Base-by-base conservation (phyloP, 2,329 filamentous ascomycete genomes). In the Ceratocystis cacaofunesta region DNA sequence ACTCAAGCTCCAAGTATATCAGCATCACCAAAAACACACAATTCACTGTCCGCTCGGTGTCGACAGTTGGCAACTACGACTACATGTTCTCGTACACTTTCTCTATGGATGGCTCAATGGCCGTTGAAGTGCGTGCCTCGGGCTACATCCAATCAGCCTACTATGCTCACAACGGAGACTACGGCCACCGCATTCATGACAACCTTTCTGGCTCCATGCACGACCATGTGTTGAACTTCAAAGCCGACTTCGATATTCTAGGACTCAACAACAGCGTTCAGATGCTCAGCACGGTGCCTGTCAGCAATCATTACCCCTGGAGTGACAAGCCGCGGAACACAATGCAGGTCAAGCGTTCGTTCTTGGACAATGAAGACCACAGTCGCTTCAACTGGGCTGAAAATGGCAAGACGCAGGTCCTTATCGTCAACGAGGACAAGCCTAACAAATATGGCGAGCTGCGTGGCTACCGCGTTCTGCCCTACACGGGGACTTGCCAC, bases 401-500 rank as follows among this genome's bases (percentile, higher is more conserved):
- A 48, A 82, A 82, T 65, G 73, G 74, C 58, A 75, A 74, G 2
- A 77, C 75, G 3, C 74, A 77, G 70, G 78, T 77, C 68, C 72
- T 75, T 5, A 72, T 82, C 5, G 70, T 80, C 55, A 82, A 80
- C 68, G 74, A 73, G 8, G 76, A 78, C 50, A 70, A 71, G 3
- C 75, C 71, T 2, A 82, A 82, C 68, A 70, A 72, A n/a, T 80
- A 75, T 65, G 79, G 79, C 46, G 77, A 80, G 70, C 75, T 74
- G 41, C 74, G 76, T 1, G 79, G 78, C 5, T 82, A 79, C 69
- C 73, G 76, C 36, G 74, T 80, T 66, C 66, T 75, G 7, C 76
- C 76, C 1, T 67, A 68, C 68, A 70, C 72, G 61, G 70, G 70
- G 22, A 72, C 75, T 36, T 71, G 73, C 5, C 77, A 80, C 68